Evolutionary conservation across 139 green algal genomes (phyloP).

Genomic region (Tetradesmus lagerheimii): DNA sequence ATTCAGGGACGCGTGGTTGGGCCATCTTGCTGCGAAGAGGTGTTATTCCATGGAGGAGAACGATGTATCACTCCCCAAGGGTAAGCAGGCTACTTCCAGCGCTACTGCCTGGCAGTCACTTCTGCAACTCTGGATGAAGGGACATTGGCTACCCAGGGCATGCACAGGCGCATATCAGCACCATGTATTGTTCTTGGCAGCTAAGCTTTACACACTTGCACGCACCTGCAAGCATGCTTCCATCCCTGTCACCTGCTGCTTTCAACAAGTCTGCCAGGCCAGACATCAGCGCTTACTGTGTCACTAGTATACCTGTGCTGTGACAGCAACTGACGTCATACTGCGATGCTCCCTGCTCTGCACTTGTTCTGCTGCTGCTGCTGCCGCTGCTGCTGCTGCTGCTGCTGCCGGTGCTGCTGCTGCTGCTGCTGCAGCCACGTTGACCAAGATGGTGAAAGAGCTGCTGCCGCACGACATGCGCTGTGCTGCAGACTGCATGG

Average conservation of each 20-base stretch:
- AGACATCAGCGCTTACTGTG: too few relatives aligned
- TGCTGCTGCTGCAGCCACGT: slow-evolving; percentile 44
- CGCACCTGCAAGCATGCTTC: neutral
- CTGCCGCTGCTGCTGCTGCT: neutral
- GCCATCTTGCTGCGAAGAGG: neutral
- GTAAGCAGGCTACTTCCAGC: neutral
- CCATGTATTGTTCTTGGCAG: neutral
- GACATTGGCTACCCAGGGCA: neutral
- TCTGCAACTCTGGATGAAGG: neutral
- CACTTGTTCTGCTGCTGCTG: neutral
- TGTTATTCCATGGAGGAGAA: slow-evolving; percentile 36
- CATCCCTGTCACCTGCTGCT: neutral
- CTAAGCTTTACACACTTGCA: neutral
- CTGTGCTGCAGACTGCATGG: slow-evolving; percentile 54
- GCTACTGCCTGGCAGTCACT: neutral
- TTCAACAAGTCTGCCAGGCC: neutral
- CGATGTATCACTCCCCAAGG: slow-evolving; percentile 38
- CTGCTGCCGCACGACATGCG: slow-evolving; percentile 62
- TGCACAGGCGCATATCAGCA: neutral
- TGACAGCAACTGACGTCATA: neutral
- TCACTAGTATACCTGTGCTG: too few relatives aligned
- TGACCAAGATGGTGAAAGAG: slow-evolving; percentile 68
- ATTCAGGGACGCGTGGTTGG: neutral
- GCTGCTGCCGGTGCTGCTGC: neutral
- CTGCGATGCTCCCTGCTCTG: too few relatives aligned